Evolutionary conservation across 2,329 filamentous ascomycete species (phyloP).

Genomic region (Venturia nashicola): DNA sequence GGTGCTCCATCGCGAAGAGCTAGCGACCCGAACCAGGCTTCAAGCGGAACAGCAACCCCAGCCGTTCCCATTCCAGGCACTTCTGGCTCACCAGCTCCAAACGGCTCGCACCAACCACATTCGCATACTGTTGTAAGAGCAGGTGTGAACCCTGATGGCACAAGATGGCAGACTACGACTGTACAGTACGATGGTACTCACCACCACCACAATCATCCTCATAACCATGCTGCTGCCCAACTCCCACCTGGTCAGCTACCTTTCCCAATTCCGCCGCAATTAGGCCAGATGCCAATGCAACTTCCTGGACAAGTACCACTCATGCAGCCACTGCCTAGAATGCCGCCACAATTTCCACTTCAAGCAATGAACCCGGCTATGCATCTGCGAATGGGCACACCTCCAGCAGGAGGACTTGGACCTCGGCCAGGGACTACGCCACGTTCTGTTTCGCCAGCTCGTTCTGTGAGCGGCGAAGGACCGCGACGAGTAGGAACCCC

Average conservation of each 20-base stretch:
- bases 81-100: neutral
- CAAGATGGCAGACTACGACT: slow-evolving; percentile 5
- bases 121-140: neutral
- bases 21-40: neutral
- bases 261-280: neutral
- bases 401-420: neutral
- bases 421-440: slow-evolving; percentile 1
- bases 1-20: neutral
- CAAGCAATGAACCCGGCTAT: neutral
- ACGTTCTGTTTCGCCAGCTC: slow-evolving; percentile 3
- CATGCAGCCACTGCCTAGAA: neutral
- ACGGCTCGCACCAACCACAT: slow-evolving; percentile 1
- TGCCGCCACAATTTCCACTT: slow-evolving; percentile 1
- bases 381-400: slow-evolving; percentile 3
- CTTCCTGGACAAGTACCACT: slow-evolving; percentile 1
- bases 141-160: slow-evolving; percentile 5
- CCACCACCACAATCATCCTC: neutral
- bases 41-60: neutral
- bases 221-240: slow-evolving; percentile 4
- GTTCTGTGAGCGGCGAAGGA: slow-evolving; percentile 7
- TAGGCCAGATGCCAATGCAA: neutral
- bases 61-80: neutral
- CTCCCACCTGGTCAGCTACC: neutral
- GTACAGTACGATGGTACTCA: neutral
- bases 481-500: slow-evolving; percentile 5